Evolutionary conservation across 2,329 filamentous ascomycete species (phyloP), one percentile per base, ranked within the genome.

Genomic region (Camptophora hylomeconis): DNA sequence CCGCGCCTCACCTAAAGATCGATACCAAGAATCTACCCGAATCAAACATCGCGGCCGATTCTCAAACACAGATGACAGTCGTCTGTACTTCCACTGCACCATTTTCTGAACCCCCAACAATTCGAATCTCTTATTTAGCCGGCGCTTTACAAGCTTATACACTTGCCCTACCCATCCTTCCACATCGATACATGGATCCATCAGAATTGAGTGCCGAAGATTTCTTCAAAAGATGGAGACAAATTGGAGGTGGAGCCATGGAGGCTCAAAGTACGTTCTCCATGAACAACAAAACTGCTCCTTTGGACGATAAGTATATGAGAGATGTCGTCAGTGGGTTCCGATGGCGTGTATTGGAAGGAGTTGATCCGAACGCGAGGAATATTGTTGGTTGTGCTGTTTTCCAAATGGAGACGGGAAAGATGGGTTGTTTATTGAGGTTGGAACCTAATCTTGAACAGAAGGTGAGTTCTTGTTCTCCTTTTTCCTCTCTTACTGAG

Each of bases 201-300:
- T 86, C 89, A 0, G 78, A 89, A 32, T 63, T 98, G 20, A 72
- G 72, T 5, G 74, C 78, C 0, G 89, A 98, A 29, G 89, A 98
- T 50, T 98, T 95, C 58, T 98, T 98, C 70, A 94, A 92, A 65
- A 69, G 92, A 28, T 98, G 89, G 89, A 92, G 93, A 65, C 89
- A 98, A 58, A 95, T 98, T 45, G 89, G 89, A 8, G 83, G 80
- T 4, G 72, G 73, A 2, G 77, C 86, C 1, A 72, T 92, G 17
- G 92, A 98, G 54, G 76, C 81, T 0, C 89, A 98, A 52, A 70
- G 70, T 26, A 83, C 95, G 17, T 92, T 98, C 53, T 74, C 76
- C 0, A 52, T 87, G 7, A 56, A 61, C 1, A 52, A 51, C 2
- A 66, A 65, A 16, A 63, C 65, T 8, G 63, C 70, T 34, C 75